A percentile compares a stretch with the other conserved stretches of the same genome.
phyloP scores from a whole-genome alignment of 129 eudicot genomes.

The Lactuca saligna region DNA sequence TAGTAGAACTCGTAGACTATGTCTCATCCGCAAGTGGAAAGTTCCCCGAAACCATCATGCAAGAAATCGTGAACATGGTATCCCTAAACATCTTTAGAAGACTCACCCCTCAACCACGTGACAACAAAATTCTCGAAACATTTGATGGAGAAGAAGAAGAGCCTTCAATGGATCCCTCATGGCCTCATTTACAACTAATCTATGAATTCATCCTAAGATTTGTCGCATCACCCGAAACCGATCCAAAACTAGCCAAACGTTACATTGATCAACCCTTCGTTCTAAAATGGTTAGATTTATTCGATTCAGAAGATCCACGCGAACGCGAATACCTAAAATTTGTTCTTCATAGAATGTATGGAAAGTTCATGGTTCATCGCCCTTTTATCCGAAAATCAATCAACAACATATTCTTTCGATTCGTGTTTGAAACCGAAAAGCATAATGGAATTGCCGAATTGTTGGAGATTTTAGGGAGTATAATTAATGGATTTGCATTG shows the following conservation, averaged over 20 bases:
- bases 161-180: slow-evolving; percentile 68
- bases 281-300: slow-evolving; percentile 53
- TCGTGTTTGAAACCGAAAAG: slow-evolving; percentile 69
- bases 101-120: slow-evolving; percentile 57
- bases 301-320: slow-evolving; percentile 73
- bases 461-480: slow-evolving; percentile 69
- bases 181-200: slow-evolving; percentile 69
- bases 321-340: slow-evolving; percentile 70
- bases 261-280: slow-evolving; percentile 60
- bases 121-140: slow-evolving; percentile 53
- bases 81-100: slow-evolving; percentile 56
- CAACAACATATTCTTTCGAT: slow-evolving; percentile 61
- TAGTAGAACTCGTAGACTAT: slow-evolving; percentile 63
- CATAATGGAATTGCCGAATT: slow-evolving; percentile 78
- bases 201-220: slow-evolving; percentile 62
- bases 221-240: slow-evolving; percentile 75
- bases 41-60: slow-evolving; percentile 55
- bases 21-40: slow-evolving; percentile 53
- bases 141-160: slow-evolving; percentile 74
- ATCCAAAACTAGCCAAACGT: slow-evolving; percentile 68
- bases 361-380: slow-evolving; percentile 83
- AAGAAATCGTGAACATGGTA: slow-evolving; percentile 64
- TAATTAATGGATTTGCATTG: slow-evolving; percentile 70
- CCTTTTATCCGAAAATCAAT: slow-evolving; percentile 72
- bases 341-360: slow-evolving; percentile 71